phyloP scores from a whole-genome alignment of 768 basidiomycete species.

The Macrolepiota fuliginosa region DNA sequence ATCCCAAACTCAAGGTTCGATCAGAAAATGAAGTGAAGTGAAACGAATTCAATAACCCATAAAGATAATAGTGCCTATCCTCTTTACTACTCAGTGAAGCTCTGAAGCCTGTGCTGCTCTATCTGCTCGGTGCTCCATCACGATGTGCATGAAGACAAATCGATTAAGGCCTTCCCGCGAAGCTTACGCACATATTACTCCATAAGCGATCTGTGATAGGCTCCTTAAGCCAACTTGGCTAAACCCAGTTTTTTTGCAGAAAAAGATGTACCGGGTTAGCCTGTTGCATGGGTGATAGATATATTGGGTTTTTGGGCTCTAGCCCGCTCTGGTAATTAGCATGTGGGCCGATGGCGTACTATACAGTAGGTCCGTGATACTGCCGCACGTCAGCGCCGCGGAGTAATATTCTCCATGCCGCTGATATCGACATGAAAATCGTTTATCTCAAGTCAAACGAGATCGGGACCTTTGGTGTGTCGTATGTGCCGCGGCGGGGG shows the following conservation, averaged over 20 bases:
- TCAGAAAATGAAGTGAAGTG: background rate
- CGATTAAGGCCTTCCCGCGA: background rate
- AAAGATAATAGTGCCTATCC: background rate
- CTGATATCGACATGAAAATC: background rate
- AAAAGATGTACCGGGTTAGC: background rate
- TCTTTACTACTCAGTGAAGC: too few relatives aligned
- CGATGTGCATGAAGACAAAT: background rate
- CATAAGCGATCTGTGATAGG: background rate
- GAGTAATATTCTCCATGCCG: background rate
- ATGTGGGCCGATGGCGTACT: background rate
- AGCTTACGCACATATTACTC: background rate
- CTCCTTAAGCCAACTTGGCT: background rate
- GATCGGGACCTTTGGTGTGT: background rate
- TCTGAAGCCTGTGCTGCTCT: background rate
- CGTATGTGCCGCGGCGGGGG: background rate
- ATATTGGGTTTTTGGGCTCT: background rate
- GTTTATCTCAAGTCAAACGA: background rate
- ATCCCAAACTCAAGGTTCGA: background rate
- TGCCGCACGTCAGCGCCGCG: background rate
- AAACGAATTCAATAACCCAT: background rate
- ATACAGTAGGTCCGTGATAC: background rate
- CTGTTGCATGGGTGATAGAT: background rate
- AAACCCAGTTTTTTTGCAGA: background rate
- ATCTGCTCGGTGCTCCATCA: background rate
- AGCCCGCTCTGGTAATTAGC: background rate